Conservation (phyloP, 129 eudicot genomes). For the Cynara cardunculus region DNA sequence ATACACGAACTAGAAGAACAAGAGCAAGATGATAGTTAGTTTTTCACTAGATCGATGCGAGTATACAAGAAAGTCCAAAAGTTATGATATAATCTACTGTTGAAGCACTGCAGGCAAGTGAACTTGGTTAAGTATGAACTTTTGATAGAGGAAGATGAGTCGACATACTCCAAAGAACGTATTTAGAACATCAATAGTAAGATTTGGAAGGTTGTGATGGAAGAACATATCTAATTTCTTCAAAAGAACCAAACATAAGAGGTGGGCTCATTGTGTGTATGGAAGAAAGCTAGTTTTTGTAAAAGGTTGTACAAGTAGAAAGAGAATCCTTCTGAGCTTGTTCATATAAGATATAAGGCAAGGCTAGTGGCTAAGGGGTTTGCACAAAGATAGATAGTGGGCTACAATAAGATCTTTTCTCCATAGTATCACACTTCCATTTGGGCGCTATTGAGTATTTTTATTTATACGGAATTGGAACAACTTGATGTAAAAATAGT, state of each 20-base stretch:
- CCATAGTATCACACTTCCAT: neutral
- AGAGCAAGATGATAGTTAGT: neutral
- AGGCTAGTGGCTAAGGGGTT: neutral
- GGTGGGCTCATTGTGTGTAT: neutral
- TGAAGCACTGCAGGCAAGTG: neutral
- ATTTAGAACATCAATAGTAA: no score
- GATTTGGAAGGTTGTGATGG: neutral
- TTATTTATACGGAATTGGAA: neutral
- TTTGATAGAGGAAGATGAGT: neutral
- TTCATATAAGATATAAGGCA: neutral
- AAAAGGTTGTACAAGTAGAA: neutral
- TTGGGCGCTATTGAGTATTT: no score
- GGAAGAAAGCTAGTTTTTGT: neutral
- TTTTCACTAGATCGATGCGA: neutral
- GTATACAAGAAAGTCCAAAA: no score
- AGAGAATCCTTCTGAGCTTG: neutral
- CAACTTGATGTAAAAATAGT: neutral
- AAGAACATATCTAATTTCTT: neutral
- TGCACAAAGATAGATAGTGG: no score
- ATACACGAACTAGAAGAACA: neutral
- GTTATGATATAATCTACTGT: neutral
- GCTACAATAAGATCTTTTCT: no score
- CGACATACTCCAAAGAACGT: neutral
- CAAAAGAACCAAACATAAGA: neutral
- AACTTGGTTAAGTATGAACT: neutral